These are phyloP conservation scores for Sporothrix brasiliensis DNA, from an alignment of 2,329 filamentous ascomycete genomes.

Conservation along the genomic window DNA sequence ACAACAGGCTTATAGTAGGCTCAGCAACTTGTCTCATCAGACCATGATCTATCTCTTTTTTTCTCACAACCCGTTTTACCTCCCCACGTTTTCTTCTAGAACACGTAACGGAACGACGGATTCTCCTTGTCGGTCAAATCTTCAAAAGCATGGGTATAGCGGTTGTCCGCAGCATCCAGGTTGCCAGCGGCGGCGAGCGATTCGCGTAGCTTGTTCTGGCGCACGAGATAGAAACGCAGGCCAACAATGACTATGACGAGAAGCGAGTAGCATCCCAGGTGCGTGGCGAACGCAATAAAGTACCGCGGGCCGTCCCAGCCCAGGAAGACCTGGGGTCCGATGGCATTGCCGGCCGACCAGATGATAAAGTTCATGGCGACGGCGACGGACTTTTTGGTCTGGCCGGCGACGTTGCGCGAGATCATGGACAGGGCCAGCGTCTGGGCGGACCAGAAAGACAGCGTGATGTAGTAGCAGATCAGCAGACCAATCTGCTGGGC, in stretches of 20 bases:
- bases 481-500: conserved; percentile 67
- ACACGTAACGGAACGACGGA: conserved; percentile 61
- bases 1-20: background rate
- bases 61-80: background rate
- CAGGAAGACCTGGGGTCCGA: conserved; percentile 66
- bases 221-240: conserved; percentile 59
- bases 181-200: conserved; percentile 49
- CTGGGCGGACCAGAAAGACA: conserved; percentile 77
- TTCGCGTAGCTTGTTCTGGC: conserved; percentile 62
- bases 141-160: conserved; percentile 59
- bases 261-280: conserved; percentile 68
- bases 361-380: conserved; percentile 71
- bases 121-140: conserved; percentile 67
- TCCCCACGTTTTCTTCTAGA: conserved; percentile 30
- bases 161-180: conserved; percentile 45
- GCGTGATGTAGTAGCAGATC: conserved; percentile 72
- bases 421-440: conserved; percentile 68
- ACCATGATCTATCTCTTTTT: background rate
- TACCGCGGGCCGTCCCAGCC: conserved; percentile 64
- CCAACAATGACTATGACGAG: conserved; percentile 61
- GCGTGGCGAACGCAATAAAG: conserved; percentile 69
- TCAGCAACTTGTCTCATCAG: background rate
- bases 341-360: conserved; percentile 54
- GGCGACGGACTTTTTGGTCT: conserved; percentile 71
- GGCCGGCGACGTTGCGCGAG: conserved; percentile 69